Evolutionary conservation across 441 rosid species (phyloP).

Genomic region (Melastoma candidum): DNA sequence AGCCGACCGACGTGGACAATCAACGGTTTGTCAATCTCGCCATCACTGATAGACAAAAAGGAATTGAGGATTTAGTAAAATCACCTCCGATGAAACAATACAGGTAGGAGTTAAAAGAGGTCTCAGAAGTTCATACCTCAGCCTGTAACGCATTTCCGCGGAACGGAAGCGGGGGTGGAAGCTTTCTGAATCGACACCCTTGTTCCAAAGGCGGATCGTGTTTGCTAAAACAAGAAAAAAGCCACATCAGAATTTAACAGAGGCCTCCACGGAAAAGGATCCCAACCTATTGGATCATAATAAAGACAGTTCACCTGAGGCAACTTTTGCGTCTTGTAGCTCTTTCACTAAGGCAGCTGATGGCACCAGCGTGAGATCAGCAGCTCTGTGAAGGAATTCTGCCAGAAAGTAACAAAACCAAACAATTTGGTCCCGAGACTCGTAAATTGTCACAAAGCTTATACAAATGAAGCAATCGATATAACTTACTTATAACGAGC

Average conservation of each 20-base stretch:
- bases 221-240: slow-evolving; percentile 37
- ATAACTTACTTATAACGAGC: slow-evolving; percentile 69
- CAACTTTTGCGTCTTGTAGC: slow-evolving; percentile 71
- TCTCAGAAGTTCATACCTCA: slow-evolving; percentile 32
- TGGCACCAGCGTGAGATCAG: slow-evolving; percentile 94
- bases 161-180: slow-evolving; percentile 73
- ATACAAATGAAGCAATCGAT: not conserved
- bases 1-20: slow-evolving; percentile 92
- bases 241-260: not conserved
- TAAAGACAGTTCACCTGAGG: slow-evolving; percentile 49
- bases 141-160: slow-evolving; percentile 72
- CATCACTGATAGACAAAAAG: slow-evolving; percentile 41
- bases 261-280: not conserved
- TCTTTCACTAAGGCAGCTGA: slow-evolving; percentile 85
- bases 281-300: not conserved
- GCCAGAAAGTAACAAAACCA: slow-evolving; percentile 12
- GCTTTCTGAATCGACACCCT: slow-evolving; percentile 94
- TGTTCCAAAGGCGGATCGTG: slow-evolving; percentile 92
- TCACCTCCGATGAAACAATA: not conserved
- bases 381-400: slow-evolving; percentile 98
- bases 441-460: not conserved
- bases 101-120: slow-evolving; percentile 7
- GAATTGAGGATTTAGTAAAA: not conserved
- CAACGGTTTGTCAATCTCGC: slow-evolving; percentile 86
- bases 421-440: not conserved